Percentiles rank a stretch among this genome's conserved stretches.
Evolutionary conservation across 768 basidiomycete species (phyloP).

Genomic region (Saitozyma podzolica): DNA sequence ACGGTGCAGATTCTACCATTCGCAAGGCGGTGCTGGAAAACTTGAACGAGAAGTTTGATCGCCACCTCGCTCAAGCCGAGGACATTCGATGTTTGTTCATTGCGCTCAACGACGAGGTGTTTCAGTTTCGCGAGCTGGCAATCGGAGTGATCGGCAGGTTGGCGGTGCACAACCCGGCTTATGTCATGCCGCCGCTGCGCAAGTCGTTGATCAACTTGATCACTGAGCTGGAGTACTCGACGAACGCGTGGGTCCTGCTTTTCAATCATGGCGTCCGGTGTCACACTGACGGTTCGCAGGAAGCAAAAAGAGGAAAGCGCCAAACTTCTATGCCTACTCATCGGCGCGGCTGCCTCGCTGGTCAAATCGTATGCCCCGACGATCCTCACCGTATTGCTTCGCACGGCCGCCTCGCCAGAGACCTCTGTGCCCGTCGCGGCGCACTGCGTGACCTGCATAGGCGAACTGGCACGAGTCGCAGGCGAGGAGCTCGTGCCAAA

Average conservation of each 20-base stretch:
- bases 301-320: conserved; percentile 78
- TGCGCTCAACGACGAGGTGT: conserved; percentile 94
- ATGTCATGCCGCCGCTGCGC: conserved; percentile 95
- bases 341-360: conserved; percentile 85
- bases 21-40: conserved; percentile 80
- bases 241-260: conserved; percentile 65
- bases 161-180: conserved; percentile 92
- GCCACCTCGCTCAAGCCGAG: conserved; percentile 94
- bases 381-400: conserved; percentile 86
- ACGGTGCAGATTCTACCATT: conserved; percentile 67
- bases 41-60: conserved; percentile 90
- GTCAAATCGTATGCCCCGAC: conserved; percentile 95
- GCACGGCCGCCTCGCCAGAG: conserved; percentile 73
- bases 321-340: conserved; percentile 79
- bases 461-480: conserved; percentile 87
- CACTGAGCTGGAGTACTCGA: conserved; percentile 95
- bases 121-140: conserved; percentile 88
- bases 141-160: conserved; percentile 88
- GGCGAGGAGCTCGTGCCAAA: conserved; percentile 85
- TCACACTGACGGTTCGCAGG: conserved; percentile 22
- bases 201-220: conserved; percentile 94
- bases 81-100: conserved; percentile 97
- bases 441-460: conserved; percentile 88
- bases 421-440: conserved; percentile 82
- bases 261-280: background rate